These are phyloP conservation scores for Gossypium thurberi DNA, from an alignment of 345 rosid species.

Conservation along the genomic window DNA sequence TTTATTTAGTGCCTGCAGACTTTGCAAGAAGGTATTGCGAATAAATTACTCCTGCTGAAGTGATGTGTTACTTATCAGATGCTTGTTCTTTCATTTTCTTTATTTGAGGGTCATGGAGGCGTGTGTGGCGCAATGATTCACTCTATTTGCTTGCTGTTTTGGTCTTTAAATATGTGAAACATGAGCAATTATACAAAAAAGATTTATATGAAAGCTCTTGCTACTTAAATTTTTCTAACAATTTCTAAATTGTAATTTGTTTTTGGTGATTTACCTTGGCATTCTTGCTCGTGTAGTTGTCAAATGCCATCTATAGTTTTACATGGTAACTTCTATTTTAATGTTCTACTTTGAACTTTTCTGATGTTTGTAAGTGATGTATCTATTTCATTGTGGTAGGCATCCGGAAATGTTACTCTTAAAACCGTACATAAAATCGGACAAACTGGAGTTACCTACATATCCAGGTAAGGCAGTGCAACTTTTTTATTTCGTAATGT, in stretches of 20 bases:
- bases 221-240: neutral
- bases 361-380: conserved; percentile 5
- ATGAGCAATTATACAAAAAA: neutral
- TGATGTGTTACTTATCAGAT: neutral
- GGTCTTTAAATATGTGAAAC: neutral
- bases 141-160: neutral
- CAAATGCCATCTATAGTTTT: neutral
- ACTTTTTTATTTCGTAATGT: neutral
- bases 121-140: neutral
- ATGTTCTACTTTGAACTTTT: neutral
- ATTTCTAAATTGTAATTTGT: neutral
- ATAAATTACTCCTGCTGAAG: neutral
- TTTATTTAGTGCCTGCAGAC: neutral
- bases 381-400: conserved; percentile 37
- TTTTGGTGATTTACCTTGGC: neutral
- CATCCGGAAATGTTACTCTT: conserved; percentile 90
- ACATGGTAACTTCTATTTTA: neutral
- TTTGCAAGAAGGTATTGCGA: neutral
- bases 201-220: neutral
- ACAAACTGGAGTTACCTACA: conserved; percentile 87
- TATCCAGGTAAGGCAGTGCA: conserved; percentile 56
- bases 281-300: neutral
- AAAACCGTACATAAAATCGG: conserved; percentile 90
- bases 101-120: neutral
- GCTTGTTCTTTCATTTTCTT: conserved; percentile 1